Evolutionary conservation across 2,329 filamentous ascomycete genomes (phyloP), one percentile per base, ranked within the genome.

Genomic region (Allantophomopsis cytisporea): DNA sequence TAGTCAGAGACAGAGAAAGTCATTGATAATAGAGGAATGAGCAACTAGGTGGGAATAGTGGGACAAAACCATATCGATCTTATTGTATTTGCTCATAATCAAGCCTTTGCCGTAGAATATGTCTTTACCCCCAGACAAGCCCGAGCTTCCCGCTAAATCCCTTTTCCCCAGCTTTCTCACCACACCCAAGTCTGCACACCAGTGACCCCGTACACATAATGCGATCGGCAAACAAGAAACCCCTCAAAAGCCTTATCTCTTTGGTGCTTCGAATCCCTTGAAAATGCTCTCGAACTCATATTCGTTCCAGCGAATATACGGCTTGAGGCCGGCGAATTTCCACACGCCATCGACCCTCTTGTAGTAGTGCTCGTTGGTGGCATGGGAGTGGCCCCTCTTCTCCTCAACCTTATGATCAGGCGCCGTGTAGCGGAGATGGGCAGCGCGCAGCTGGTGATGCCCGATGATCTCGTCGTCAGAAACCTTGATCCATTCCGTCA

Each of bases 391-490:
- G 1, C 50, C 48, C 35, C 46, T 46, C 36, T 50, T 35, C 36
- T 47, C 45, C 16, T 48, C 50, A 8, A 42, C 40, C 37, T 43
- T 46, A 35, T 47, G 38, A 21, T 39, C 39, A 10, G 43, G 36
- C 18, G 37, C 41, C 4, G 41, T 46, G 30, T 50, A 53, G 2
- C 46, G 42, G 16, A 47, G 45, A 35, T 52, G 49, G 3, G 38
- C 50, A 33, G 47, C 49, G 13, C 50, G 41, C 8, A 53, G 37
- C 34, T 54, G 49, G 33, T 54, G 50, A 33, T 52, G 64, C n/a
- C 73, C 73, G 41, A 74, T 58, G 37, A 75, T 65, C 52, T 74
- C 66, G n/a, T 63, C 69, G 42, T 74, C 71, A 2, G 66, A 71
- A 31, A 75, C 54, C 47, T 65, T 67, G 52, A 73, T 65, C 68